Conservation (phyloP, 2,329 filamentous ascomycete genomes). For the Pseudogymnoascus destructans region DNA sequence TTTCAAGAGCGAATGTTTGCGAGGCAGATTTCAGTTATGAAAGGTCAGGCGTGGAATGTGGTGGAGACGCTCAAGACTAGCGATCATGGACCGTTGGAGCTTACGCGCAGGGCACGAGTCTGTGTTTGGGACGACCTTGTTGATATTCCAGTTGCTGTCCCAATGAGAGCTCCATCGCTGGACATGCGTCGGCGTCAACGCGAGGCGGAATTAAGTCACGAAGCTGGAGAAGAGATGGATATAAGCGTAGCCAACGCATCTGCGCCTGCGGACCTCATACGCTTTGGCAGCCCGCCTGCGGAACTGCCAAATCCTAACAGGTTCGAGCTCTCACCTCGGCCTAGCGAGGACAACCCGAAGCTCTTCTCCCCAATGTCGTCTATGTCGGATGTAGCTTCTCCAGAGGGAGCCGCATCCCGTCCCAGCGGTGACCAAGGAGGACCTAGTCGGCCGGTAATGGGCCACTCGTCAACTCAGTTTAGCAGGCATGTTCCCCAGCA, state of each 20-base stretch:
- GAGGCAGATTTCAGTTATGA: conserved; percentile 97
- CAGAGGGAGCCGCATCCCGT: background rate
- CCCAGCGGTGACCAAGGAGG: conserved; percentile 11
- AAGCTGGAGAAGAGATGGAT: conserved; percentile 77
- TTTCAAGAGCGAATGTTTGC: conserved; percentile 99
- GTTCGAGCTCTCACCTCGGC: conserved; percentile 47
- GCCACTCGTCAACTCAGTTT: conserved; percentile 22
- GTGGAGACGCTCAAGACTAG: conserved; percentile 89
- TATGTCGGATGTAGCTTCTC: background rate
- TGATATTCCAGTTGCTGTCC: conserved; percentile 87
- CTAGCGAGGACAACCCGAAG: conserved; percentile 20
- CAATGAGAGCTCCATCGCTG: conserved; percentile 71
- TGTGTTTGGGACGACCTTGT: conserved; percentile 98
- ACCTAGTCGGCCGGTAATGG: conserved; percentile 17
- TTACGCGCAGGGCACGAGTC: conserved; percentile 79
- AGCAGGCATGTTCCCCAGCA: conserved; percentile 26
- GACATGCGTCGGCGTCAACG: conserved; percentile 58
- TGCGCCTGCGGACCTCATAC: conserved; percentile 53
- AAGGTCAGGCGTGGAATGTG: conserved; percentile 98
- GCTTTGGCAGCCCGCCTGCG: conserved; percentile 32
- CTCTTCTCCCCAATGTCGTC: conserved; percentile 17
- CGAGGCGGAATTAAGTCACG: conserved; percentile 33
- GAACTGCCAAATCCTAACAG: conserved; percentile 64
- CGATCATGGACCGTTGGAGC: conserved; percentile 85
- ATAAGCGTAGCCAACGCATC: conserved; percentile 61